phyloP scores from a whole-genome alignment of 441 rosid genomes.

The Rhodomyrtus psidioides region DNA sequence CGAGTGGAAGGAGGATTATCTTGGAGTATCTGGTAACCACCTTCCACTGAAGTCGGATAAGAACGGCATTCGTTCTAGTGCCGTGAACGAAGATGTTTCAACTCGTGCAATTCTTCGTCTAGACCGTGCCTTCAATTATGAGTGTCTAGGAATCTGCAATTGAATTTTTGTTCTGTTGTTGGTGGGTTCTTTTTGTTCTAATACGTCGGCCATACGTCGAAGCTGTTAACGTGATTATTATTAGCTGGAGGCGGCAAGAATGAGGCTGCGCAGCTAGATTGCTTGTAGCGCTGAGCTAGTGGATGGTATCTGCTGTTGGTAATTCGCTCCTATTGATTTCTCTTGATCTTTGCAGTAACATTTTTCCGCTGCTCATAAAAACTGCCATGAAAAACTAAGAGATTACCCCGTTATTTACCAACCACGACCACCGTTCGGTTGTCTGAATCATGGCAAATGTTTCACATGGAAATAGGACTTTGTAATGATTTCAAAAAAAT shows the following conservation, averaged over 20 bases:
- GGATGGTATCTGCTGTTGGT: neutral
- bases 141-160: neutral
- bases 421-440: neutral
- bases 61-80: neutral
- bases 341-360: neutral
- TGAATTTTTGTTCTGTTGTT: neutral
- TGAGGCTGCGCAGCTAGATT: neutral
- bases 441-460: neutral
- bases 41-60: neutral
- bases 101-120: neutral
- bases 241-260: neutral
- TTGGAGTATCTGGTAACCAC: neutral
- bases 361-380: neutral
- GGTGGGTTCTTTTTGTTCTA: neutral
- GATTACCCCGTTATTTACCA: neutral
- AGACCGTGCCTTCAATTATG: neutral
- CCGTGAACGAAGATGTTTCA: neutral
- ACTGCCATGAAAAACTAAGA: neutral
- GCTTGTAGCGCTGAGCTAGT: neutral
- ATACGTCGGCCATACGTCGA: neutral
- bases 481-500: neutral
- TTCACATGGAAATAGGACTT: neutral
- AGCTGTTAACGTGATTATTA: neutral
- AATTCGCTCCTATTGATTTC: neutral
- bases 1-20: neutral